Conservation (phyloP, 2,329 filamentous ascomycete genomes). For the Cladorrhinum sp. region DNA sequence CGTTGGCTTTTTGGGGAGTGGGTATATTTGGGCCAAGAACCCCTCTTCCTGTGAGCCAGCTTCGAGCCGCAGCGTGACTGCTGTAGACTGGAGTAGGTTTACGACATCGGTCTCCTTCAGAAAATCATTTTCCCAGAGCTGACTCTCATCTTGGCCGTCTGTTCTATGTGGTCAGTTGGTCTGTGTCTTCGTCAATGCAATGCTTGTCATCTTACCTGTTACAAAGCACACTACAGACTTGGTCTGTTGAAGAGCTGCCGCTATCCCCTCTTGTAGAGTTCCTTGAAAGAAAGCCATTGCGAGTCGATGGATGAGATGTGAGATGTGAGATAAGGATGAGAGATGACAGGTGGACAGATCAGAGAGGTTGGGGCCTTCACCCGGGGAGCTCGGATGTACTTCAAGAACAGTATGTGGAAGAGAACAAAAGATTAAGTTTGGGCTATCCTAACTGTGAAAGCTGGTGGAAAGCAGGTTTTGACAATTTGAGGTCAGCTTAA, state of each 20-base stretch:
- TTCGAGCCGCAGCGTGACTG: slow-evolving; percentile 67
- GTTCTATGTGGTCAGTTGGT: slow-evolving; percentile 16
- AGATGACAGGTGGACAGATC: not conserved
- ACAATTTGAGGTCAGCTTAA: not conserved
- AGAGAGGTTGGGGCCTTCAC: not conserved
- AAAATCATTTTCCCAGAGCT: slow-evolving; percentile 70
- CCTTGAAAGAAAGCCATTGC: slow-evolving; percentile 75
- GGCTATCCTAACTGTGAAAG: not conserved
- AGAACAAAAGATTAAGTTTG: not conserved
- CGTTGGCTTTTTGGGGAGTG: slow-evolving; percentile 73
- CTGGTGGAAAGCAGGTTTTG: not conserved
- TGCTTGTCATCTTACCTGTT: slow-evolving; percentile 51
- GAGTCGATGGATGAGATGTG: not conserved
- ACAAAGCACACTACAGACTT: slow-evolving; percentile 87
- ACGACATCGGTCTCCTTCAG: slow-evolving; percentile 54
- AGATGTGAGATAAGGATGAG: not conserved
- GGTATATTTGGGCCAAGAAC: slow-evolving; percentile 79
- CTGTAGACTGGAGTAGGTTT: slow-evolving; percentile 55
- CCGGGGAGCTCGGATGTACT: not conserved
- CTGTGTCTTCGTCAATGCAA: not conserved
- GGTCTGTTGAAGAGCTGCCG: slow-evolving; percentile 66
- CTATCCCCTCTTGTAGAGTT: slow-evolving; percentile 76
- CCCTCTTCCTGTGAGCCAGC: slow-evolving; percentile 76
- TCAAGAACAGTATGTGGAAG: not conserved
- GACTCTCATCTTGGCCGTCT: slow-evolving; percentile 70